Evolutionary conservation across 441 rosid genomes (phyloP), one percentile per base, ranked within the genome.

Genomic region (Daphne laureola): DNA sequence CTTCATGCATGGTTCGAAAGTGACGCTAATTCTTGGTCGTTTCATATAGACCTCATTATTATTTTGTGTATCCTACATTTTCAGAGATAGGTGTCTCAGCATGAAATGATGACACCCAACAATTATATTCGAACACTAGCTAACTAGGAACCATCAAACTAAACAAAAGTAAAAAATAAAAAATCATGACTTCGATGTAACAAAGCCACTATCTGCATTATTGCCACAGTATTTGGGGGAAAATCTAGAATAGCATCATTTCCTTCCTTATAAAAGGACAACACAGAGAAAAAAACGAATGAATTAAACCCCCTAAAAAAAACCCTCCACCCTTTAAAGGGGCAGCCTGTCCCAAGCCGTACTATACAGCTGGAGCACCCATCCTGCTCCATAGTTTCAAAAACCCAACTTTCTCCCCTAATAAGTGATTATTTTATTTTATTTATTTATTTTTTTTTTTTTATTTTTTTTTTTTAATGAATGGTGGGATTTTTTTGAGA

Each of bases 351-450:
- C 54, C 70, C 60, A 66, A 51, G 27, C 61, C 62, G 70, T 70
- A 67, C 68, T 14, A 55, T 42, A 67, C 75, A 67, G 78, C 73
- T 67, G 75, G 73, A 64, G 61, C 70, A 61, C 51, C 66, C 35
- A 58, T 55, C 31, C 61, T 38, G 13, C 55, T 54, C 50, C 50
- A 36, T 36, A 13, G 49, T 53, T 42, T 53, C 50, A 55, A 54
- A 56, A 54, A 31, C 61, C 55, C 69, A 41, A 43, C 31, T 59
- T 51, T 56, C 53, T 56, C 46, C 36, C 57, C 60, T 46, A 43
- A 48, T 21, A 21, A 21, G 25, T 21, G 25, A 21, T 14, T 13
- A 60, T 53, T 55, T 43, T 23, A 13, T 46, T 47, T 46, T 16
- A 7, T 46, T 17, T 45, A 8, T 17, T 17, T 46, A 53, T 40